Evolutionary conservation across 208 protist species (phyloP), one percentile per base, ranked within the genome.

Genomic region (Herpetomonas samuelpessoai): DNA sequence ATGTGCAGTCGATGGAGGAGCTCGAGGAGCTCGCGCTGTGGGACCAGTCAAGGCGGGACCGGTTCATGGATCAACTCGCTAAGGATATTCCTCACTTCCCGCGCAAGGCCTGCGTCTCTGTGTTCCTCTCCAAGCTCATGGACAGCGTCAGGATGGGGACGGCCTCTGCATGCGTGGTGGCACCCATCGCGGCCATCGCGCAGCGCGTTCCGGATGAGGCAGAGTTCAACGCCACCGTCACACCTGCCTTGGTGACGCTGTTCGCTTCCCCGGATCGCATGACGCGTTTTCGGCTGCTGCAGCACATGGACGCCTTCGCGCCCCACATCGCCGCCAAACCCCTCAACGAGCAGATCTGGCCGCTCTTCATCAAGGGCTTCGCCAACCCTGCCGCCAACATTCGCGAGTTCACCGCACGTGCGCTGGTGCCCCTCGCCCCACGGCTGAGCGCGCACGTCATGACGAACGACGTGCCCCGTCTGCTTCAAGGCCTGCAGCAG

Each of bases 11-110:
- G 31, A 75, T 87, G 49, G 60, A 71, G 46, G 48, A 71, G 25
- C 60, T 94, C 21, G 78, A 93, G 30, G 82, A 90, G 63, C 47
- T 89, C 19, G 65, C 79, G 22, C 56, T 95, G 46, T 86, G 89
- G 57, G 83, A 92, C 39, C 18, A 45, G 25, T 63, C 70, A 0
- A 69, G 86, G 53, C 65, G 81, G 14, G 85, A 94, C 47, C 28
- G 35, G 18, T 79, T 93, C 29, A 74, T 84, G 18, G 72, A 79
- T 22, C 74, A 74, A 30, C 78, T 96, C 52, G 63, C 61, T 7
- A 62, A 31, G 0, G 56, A 71, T 18, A 45, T 89, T 6, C 68
- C 62, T 19, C 27, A 31, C 35, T 93, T 95, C 50, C 88, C 87
- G 24, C 64, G 73, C 24, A 65, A 65, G 14, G 68, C 69, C 26